A percentile compares a stretch with the other conserved stretches of the same genome.
Evolutionary conservation across 768 basidiomycete species (phyloP).

Genomic region (Termitomyces sp.): DNA sequence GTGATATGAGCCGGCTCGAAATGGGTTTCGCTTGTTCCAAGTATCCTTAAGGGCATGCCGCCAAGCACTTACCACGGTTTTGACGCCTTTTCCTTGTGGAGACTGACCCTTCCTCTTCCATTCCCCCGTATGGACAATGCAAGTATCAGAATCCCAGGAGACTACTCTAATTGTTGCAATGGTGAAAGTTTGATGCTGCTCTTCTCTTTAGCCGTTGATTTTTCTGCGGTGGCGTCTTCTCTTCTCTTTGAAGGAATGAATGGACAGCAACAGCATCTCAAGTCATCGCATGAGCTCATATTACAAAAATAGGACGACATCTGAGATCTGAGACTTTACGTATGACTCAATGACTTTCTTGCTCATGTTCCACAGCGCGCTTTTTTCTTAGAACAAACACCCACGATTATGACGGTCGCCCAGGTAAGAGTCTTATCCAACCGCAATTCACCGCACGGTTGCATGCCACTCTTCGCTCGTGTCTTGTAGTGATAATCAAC

Average conservation of each 20-base stretch:
- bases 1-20: background rate
- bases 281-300: background rate
- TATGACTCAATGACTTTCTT: background rate
- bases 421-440: background rate
- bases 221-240: background rate
- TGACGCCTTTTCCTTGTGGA: background rate
- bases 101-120: background rate
- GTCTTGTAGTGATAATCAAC: background rate
- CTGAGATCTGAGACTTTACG: background rate
- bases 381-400: background rate
- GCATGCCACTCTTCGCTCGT: background rate
- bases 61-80: background rate
- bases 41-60: background rate
- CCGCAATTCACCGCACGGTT: background rate
- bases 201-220: background rate
- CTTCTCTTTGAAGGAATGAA: background rate
- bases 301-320: background rate
- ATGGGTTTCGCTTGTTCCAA: background rate
- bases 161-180: background rate
- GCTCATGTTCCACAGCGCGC: background rate
- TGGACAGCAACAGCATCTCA: background rate
- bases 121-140: background rate
- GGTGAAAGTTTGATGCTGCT: background rate
- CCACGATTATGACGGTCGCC: background rate
- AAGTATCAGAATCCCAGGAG: background rate